Percentiles rank a stretch among this genome's conserved stretches.
These are phyloP conservation scores for Arabidopsis suecica DNA, from an alignment of 345 rosid genomes.

Conservation along the genomic window DNA sequence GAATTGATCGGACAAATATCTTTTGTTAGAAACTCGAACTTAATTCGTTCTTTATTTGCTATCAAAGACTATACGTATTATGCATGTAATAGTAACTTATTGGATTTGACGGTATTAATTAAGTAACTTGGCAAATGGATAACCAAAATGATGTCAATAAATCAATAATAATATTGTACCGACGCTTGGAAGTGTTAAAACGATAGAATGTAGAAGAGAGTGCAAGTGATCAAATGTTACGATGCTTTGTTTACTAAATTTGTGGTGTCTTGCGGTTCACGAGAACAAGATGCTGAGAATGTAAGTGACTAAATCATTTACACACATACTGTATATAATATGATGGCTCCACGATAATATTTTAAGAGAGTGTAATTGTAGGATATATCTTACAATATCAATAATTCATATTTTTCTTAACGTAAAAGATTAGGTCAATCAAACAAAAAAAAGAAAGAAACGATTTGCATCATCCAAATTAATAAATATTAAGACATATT, in stretches of 20 bases:
- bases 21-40: background rate
- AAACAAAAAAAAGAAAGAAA: background rate
- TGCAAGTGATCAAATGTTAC: slow-evolving; percentile 34
- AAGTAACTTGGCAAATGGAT: background rate
- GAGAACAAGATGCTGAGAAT: slow-evolving; percentile 36
- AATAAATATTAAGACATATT: too few species aligned
- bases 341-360: slow-evolving; percentile 7
- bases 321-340: slow-evolving; percentile 12
- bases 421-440: background rate
- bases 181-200: slow-evolving; percentile 35
- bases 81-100: background rate
- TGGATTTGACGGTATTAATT: background rate
- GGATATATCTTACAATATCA: background rate
- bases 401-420: background rate
- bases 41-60: background rate
- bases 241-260: slow-evolving; percentile 14
- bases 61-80: background rate
- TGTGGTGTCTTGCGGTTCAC: slow-evolving; percentile 29
- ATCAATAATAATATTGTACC: background rate
- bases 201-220: slow-evolving; percentile 29
- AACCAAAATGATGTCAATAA: background rate
- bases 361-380: background rate
- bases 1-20: background rate
- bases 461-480: too few species aligned
- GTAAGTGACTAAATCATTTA: slow-evolving; percentile 14